phyloP scores from a whole-genome alignment of 768 basidiomycete species.

The Coprinellus micaceus region DNA sequence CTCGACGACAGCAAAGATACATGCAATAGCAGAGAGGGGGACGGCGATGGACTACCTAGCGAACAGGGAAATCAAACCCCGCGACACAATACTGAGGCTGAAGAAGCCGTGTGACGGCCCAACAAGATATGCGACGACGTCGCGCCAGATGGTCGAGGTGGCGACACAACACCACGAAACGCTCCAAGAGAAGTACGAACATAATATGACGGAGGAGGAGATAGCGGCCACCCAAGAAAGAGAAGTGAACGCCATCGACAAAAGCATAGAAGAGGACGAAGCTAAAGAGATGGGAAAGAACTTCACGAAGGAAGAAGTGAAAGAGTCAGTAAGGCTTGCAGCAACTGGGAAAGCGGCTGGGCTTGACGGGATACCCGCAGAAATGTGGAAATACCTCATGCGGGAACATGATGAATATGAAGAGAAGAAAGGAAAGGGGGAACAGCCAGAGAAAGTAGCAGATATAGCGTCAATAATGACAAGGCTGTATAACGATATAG shows the following conservation, averaged over 20 bases:
- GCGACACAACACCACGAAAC: conserved; percentile 24
- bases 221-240: not conserved
- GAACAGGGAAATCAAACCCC: conserved; percentile 9
- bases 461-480: conserved; percentile 8
- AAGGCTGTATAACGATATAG: conserved; percentile 24
- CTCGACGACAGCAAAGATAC: not conserved
- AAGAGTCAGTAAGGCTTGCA: conserved; percentile 3
- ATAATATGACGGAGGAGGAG: conserved; percentile 3
- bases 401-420: not conserved
- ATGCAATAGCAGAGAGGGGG: conserved; percentile 10
- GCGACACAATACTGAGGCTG: conserved; percentile 12
- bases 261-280: not conserved
- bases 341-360: conserved; percentile 16
- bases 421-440: conserved; percentile 10
- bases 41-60: conserved; percentile 5
- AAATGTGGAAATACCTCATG: conserved; percentile 17
- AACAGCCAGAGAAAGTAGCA: conserved; percentile 19
- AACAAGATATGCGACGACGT: conserved; percentile 16
- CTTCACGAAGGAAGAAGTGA: conserved; percentile 13
- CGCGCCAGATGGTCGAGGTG: conserved; percentile 28
- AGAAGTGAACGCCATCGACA: not conserved
- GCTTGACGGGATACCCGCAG: conserved; percentile 12
- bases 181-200: conserved; percentile 20
- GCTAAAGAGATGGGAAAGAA: not conserved
- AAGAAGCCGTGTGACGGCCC: not conserved